A percentile compares a stretch with the other conserved stretches of the same genome.
These are phyloP conservation scores for Lepiota venenata DNA, from an alignment of 768 basidiomycete species.

Conservation along the genomic window DNA sequence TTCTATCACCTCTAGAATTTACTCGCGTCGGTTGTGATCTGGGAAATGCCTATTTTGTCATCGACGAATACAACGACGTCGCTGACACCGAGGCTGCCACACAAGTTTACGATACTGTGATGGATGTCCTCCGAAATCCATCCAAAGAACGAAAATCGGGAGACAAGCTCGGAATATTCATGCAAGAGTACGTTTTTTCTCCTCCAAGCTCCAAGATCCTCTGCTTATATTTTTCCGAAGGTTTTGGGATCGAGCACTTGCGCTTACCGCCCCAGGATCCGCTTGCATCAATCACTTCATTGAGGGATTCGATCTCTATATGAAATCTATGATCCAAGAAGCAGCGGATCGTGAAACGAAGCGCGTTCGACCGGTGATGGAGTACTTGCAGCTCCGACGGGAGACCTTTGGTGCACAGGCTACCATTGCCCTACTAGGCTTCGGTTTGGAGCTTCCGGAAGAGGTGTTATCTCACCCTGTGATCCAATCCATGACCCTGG, in stretches of 20 bases:
- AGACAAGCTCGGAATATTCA: slow-evolving; percentile 14
- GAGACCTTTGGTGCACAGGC: slow-evolving; percentile 17
- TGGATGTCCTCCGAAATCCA: slow-evolving; percentile 21
- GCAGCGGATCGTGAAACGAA: slow-evolving; percentile 13
- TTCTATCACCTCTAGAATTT: slow-evolving; percentile 18
- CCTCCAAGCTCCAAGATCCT: not conserved
- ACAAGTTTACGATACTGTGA: slow-evolving; percentile 15
- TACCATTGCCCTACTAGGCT: slow-evolving; percentile 14
- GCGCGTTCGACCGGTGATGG: slow-evolving; percentile 11
- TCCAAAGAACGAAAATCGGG: slow-evolving; percentile 16
- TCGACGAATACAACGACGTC: slow-evolving; percentile 21
- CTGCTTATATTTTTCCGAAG: not conserved
- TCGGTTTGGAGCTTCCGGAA: slow-evolving; percentile 20
- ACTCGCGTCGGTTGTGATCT: slow-evolving; percentile 19
- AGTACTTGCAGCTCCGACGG: slow-evolving; percentile 17
- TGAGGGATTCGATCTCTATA: slow-evolving; percentile 14
- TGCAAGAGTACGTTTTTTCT: slow-evolving; percentile 2
- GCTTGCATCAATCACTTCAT: slow-evolving; percentile 16
- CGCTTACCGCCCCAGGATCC: slow-evolving; percentile 8
- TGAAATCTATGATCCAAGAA: slow-evolving; percentile 17
- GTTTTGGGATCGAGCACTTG: slow-evolving; percentile 17
- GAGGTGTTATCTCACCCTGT: slow-evolving; percentile 19
- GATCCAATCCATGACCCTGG: slow-evolving; percentile 12
- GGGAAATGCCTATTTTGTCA: slow-evolving; percentile 19
- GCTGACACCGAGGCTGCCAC: slow-evolving; percentile 11